A percentile compares a stretch with the other conserved stretches of the same genome.
Conservation (phyloP, 257 asterid species). For the Perilla frutescens region DNA sequence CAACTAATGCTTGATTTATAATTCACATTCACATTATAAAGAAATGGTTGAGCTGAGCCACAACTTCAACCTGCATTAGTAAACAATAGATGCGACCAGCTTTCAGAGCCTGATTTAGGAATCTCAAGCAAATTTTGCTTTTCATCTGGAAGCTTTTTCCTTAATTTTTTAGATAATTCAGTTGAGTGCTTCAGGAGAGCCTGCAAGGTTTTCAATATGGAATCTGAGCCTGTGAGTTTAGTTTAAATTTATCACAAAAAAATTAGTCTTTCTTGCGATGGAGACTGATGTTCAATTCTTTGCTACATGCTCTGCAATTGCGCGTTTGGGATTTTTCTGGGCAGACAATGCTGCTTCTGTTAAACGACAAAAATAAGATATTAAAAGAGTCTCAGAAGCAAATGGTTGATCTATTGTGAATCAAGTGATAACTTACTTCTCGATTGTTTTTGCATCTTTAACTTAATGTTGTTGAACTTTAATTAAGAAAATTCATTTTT, state of each 20-base stretch:
- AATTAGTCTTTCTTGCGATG: slow-evolving; percentile 32
- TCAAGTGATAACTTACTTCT: slow-evolving; percentile 28
- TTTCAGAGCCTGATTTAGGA: slow-evolving; percentile 3
- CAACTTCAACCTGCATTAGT: slow-evolving; percentile 20
- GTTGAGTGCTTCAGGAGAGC: slow-evolving; percentile 92
- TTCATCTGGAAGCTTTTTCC: slow-evolving; percentile 33
- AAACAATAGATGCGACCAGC: slow-evolving; percentile 21
- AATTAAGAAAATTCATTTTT: slow-evolving; percentile 18
- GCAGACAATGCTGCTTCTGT: slow-evolving; percentile 67
- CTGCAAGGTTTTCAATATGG: slow-evolving; percentile 81
- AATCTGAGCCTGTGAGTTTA: slow-evolving; percentile 73
- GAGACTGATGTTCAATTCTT: slow-evolving; percentile 38
- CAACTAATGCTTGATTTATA: neutral
- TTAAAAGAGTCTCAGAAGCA: slow-evolving; percentile 69
- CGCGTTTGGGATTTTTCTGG: slow-evolving; percentile 97
- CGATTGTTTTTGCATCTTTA: slow-evolving; percentile 26
- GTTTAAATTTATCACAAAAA: slow-evolving; percentile 18
- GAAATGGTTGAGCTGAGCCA: neutral
- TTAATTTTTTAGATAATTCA: slow-evolving; percentile 73
- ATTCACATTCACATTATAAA: slow-evolving; percentile 3
- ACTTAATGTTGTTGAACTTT: slow-evolving; percentile 20
- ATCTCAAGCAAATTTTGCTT: slow-evolving; percentile 21
- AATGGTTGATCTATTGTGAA: slow-evolving; percentile 41
- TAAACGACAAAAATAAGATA: slow-evolving; percentile 67
- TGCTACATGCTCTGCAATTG: slow-evolving; percentile 54